phyloP scores from a whole-genome alignment of 177 flowering plant genomes.

The Telopea speciosissima region DNA sequence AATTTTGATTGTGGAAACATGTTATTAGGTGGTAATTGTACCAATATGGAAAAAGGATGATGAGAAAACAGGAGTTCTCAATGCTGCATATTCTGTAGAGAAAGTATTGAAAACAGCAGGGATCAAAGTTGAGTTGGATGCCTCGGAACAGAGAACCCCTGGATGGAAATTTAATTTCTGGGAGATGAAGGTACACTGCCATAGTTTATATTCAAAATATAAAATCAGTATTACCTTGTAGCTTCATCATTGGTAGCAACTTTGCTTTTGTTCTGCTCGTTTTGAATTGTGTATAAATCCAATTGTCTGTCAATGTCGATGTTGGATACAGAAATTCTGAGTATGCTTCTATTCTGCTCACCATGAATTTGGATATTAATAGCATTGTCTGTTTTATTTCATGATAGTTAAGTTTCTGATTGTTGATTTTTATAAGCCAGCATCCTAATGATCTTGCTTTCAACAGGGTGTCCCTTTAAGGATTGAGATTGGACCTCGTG shows the following conservation, averaged over 20 bases:
- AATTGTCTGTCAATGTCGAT: no score
- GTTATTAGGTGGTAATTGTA: slow-evolving; percentile 66
- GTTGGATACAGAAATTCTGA: no score
- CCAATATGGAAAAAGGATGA: slow-evolving; percentile 90
- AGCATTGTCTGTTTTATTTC: not conserved
- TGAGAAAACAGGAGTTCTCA: slow-evolving; percentile 62
- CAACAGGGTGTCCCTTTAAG: slow-evolving; percentile 87
- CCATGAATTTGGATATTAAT: not conserved
- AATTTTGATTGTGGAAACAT: slow-evolving; percentile 6
- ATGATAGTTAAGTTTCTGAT: not conserved
- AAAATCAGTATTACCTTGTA: not conserved
- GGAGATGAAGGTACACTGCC: slow-evolving; percentile 82
- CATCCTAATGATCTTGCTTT: not conserved
- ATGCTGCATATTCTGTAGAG: slow-evolving; percentile 61
- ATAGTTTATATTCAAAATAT: not conserved
- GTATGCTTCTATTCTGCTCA: not conserved
- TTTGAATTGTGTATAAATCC: not conserved
- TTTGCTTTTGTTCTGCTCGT: not conserved
- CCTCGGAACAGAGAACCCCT: slow-evolving; percentile 87
- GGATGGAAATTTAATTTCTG: slow-evolving; percentile 99
- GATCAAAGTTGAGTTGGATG: slow-evolving; percentile 74
- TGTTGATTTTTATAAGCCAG: not conserved
- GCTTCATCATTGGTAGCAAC: not conserved
- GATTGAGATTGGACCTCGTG: slow-evolving; percentile 96
- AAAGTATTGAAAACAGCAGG: slow-evolving; percentile 55